A percentile compares a stretch with the other conserved stretches of the same genome.
Evolutionary conservation across 2,329 filamentous ascomycete genomes (phyloP).

Genomic region (Lasiodiplodia gonubiensis): DNA sequence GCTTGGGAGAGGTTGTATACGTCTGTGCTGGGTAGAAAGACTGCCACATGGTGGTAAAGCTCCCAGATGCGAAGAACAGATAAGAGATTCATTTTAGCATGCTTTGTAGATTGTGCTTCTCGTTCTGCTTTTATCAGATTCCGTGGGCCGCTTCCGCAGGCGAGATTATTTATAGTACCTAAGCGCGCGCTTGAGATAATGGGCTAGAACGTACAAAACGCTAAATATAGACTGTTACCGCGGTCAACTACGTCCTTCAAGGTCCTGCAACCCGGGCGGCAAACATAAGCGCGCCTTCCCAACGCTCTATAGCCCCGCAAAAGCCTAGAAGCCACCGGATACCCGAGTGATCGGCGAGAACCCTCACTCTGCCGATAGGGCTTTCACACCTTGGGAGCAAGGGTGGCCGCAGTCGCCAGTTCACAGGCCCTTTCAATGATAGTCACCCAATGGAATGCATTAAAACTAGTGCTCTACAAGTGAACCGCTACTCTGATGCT

Average conservation of each 20-base stretch:
- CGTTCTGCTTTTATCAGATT: background rate
- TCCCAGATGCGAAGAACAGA: background rate
- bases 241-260: background rate
- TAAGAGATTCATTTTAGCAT: background rate
- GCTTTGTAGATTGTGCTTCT: background rate
- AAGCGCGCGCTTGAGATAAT: background rate
- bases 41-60: background rate
- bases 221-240: background rate
- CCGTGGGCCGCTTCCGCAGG: background rate
- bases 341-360: background rate
- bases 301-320: no score
- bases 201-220: background rate
- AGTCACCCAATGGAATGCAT: background rate
- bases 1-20: background rate
- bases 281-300: no score
- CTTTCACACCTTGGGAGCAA: background rate
- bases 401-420: background rate
- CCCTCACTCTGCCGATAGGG: background rate
- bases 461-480: background rate
- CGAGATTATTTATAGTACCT: background rate
- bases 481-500: background rate
- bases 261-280: background rate
- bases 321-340: no score
- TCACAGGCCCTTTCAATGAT: background rate
- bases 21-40: background rate